phyloP scores from a whole-genome alignment of 73 alveolate species.

The Paramecium octaurelia region DNA sequence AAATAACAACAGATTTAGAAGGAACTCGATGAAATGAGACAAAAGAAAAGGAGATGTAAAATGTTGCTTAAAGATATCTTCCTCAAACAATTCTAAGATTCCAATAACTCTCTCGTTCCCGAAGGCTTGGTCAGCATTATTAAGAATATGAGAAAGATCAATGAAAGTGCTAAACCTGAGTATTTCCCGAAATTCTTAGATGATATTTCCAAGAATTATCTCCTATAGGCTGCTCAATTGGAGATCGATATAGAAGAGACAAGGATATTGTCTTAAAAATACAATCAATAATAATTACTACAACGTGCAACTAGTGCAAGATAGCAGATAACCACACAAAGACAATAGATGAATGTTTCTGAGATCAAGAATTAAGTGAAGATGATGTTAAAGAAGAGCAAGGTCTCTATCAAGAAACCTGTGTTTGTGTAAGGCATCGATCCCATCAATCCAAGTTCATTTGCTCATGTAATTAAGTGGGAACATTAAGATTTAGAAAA shows the following conservation, averaged over 20 bases:
- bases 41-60: constrained; percentile 40
- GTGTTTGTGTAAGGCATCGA: constrained; percentile 37
- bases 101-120: background rate
- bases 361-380: constrained; percentile 24
- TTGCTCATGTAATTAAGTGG: constrained; percentile 41
- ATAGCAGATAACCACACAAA: background rate
- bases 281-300: background rate
- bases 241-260: constrained; percentile 42
- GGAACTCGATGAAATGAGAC: constrained; percentile 28
- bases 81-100: constrained; percentile 12
- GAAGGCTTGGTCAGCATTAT: constrained; percentile 13
- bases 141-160: constrained; percentile 33
- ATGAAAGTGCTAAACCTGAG: constrained; percentile 30
- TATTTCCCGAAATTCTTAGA: constrained; percentile 9
- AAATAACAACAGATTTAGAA: background rate
- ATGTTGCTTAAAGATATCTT: constrained; percentile 37
- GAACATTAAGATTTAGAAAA: constrained; percentile 41
- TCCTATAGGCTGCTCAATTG: background rate
- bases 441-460: constrained; percentile 33
- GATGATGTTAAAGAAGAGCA: background rate
- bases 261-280: background rate
- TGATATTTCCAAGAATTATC: background rate
- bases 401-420: constrained; percentile 27
- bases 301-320: background rate
- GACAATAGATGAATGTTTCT: background rate